Conservation (phyloP, 495 filamentous ascomycete genomes). For the Penicillium paxilli region DNA sequence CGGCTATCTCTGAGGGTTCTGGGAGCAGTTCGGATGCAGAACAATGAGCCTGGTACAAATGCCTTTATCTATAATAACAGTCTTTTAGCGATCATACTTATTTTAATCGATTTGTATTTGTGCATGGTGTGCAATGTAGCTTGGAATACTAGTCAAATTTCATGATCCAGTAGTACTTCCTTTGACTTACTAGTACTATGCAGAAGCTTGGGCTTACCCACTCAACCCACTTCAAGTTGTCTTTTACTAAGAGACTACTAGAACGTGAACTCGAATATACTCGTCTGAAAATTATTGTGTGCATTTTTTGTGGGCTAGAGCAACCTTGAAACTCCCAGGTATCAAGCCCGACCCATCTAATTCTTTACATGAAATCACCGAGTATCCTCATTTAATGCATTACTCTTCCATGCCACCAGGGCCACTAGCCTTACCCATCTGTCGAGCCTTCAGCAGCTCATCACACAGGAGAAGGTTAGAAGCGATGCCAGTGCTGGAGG, state of each 20-base stretch:
- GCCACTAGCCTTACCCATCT: constrained; percentile 67
- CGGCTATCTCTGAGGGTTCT: constrained; percentile 6
- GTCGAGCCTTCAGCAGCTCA: constrained; percentile 94
- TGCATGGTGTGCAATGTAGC: too few species aligned
- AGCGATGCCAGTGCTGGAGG: constrained; percentile 92
- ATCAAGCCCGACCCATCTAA: constrained; percentile 20
- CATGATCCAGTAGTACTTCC: too few species aligned
- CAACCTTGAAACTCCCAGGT: constrained; percentile 14
- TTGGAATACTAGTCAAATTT: too few species aligned
- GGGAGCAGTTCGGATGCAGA: constrained; percentile 11
- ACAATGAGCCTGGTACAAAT: background rate
- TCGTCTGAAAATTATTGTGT: constrained; percentile 16
- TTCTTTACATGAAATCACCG: constrained; percentile 28
- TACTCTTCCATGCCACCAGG: constrained; percentile 49
- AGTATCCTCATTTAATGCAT: constrained; percentile 27
- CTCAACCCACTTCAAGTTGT: too few species aligned
- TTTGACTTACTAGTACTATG: too few species aligned
- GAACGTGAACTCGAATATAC: background rate
- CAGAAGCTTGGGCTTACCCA: too few species aligned
- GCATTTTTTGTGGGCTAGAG: constrained; percentile 32
- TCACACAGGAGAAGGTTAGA: constrained; percentile 95
- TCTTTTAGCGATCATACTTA: background rate
- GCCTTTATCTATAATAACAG: constrained; percentile 1
- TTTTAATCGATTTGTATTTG: background rate
- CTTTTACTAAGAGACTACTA: too few species aligned